Percentiles rank a stretch among this genome's conserved stretches.
Evolutionary conservation across 495 filamentous ascomycete species (phyloP).

Genomic region (Chaetomium fimeti): DNA sequence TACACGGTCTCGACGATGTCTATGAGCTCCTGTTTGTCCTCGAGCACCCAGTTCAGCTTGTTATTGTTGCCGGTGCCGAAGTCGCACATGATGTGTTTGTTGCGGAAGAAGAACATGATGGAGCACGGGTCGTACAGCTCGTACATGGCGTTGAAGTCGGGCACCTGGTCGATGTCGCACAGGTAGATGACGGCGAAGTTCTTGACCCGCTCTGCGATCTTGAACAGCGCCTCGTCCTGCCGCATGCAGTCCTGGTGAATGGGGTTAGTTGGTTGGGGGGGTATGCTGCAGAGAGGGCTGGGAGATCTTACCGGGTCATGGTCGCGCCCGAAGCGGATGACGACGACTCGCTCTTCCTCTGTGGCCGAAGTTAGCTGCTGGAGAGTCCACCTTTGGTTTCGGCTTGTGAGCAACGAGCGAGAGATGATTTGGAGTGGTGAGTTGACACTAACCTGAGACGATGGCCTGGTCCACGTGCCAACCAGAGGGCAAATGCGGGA

Average conservation of each 20-base stretch:
- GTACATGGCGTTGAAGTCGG: constrained; percentile 97
- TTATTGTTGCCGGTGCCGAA: constrained; percentile 99
- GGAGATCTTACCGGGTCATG: constrained; percentile 18
- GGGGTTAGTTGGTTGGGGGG: background rate
- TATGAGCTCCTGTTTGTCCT: constrained; percentile 98
- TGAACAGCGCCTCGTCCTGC: constrained; percentile 91
- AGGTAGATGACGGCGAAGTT: constrained; percentile 91
- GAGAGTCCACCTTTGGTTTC: background rate
- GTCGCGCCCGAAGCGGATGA: constrained; percentile 88
- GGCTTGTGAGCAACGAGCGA: constrained; percentile 6
- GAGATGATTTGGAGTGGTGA: background rate
- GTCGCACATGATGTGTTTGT: constrained; percentile 99
- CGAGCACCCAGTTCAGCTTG: constrained; percentile 89
- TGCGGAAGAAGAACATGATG: constrained; percentile 85
- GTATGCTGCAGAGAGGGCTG: background rate
- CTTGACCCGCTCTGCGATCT: constrained; percentile 81
- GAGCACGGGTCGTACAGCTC: constrained; percentile 72
- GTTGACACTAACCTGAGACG: constrained; percentile 48
- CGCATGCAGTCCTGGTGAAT: constrained; percentile 78
- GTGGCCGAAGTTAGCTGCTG: constrained; percentile 12
- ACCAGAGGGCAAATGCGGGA: constrained; percentile 87
- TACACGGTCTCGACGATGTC: constrained; percentile 99
- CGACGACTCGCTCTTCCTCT: constrained; percentile 94
- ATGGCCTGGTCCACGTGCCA: constrained; percentile 98
- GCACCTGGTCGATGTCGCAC: constrained; percentile 92